These are phyloP conservation scores for Triadica sebifera DNA, from an alignment of 345 rosid species.

Conservation along the genomic window DNA sequence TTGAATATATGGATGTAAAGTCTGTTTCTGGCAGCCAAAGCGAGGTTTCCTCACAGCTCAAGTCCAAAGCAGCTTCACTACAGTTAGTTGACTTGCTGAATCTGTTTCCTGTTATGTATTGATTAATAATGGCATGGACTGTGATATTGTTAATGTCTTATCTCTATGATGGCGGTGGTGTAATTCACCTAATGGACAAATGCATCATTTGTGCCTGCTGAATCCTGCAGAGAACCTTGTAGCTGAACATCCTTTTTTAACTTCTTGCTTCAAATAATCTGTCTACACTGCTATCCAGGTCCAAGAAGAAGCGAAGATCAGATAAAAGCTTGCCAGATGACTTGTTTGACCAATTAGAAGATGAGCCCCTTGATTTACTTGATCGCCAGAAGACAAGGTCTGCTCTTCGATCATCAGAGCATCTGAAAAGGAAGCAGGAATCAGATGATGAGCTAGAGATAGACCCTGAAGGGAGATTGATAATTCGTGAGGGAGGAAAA, in stretches of 20 bases:
- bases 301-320: conserved; percentile 48
- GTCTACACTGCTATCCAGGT: conserved; percentile 37
- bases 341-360: conserved; percentile 61
- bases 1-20: conserved; percentile 45
- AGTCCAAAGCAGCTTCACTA: conserved; percentile 47
- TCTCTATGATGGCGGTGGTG: not conserved
- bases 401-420: conserved; percentile 60
- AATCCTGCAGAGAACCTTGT: too few relatives aligned
- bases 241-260: not conserved
- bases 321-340: conserved; percentile 75
- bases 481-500: conserved; percentile 57
- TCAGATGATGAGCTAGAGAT: conserved; percentile 84
- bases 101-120: not conserved
- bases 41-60: conserved; percentile 42
- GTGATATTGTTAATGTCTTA: not conserved
- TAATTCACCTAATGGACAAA: too few relatives aligned
- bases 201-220: too few relatives aligned
- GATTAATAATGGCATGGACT: not conserved
- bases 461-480: conserved; percentile 73
- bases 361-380: conserved; percentile 90
- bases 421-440: conserved; percentile 55
- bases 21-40: conserved; percentile 41
- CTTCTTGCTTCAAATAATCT: conserved; percentile 10
- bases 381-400: conserved; percentile 72
- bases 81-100: conserved; percentile 40